These are phyloP conservation scores for Sphagnum tenellum DNA, from an alignment of 225 moss, liverwort and hornwort species.

Conservation along the genomic window DNA sequence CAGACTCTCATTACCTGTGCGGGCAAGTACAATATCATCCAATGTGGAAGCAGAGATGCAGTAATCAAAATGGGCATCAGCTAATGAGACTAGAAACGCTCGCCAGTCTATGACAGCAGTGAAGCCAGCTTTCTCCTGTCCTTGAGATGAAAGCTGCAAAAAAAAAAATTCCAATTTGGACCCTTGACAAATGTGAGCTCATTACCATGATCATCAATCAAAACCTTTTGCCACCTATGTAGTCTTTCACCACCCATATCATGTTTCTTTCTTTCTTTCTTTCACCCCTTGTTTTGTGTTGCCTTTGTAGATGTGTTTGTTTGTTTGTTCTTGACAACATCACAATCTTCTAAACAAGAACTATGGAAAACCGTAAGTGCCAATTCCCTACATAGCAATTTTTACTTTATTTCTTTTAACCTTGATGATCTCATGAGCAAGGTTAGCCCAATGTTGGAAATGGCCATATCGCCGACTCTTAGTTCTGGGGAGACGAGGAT, in stretches of 20 bases:
- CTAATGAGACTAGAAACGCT: conserved; percentile 55
- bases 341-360: too few relatives aligned
- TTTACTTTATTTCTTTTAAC: conserved; percentile 13
- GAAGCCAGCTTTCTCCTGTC: not conserved
- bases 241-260: too few relatives aligned
- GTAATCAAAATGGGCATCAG: conserved; percentile 68
- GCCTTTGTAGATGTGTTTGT: too few relatives aligned
- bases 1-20: conserved; percentile 28
- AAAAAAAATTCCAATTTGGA: too few relatives aligned
- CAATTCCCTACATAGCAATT: not conserved
- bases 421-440: conserved; percentile 52
- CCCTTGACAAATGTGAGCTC: too few relatives aligned
- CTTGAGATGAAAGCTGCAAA: too few relatives aligned
- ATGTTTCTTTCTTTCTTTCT: too few relatives aligned
- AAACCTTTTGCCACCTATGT: too few relatives aligned
- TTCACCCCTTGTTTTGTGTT: too few relatives aligned
- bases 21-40: conserved; percentile 63
- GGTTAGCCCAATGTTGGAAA: conserved; percentile 78
- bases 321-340: too few relatives aligned
- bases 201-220: too few relatives aligned
- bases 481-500: conserved; percentile 57
- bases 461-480: conserved; percentile 55
- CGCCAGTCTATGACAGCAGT: conserved; percentile 56
- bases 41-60: conserved; percentile 60
- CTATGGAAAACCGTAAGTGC: not conserved